Evolutionary conservation across 257 asterid genomes (phyloP), one percentile per base, ranked within the genome.

Genomic region (Solanum gracilifrons): DNA sequence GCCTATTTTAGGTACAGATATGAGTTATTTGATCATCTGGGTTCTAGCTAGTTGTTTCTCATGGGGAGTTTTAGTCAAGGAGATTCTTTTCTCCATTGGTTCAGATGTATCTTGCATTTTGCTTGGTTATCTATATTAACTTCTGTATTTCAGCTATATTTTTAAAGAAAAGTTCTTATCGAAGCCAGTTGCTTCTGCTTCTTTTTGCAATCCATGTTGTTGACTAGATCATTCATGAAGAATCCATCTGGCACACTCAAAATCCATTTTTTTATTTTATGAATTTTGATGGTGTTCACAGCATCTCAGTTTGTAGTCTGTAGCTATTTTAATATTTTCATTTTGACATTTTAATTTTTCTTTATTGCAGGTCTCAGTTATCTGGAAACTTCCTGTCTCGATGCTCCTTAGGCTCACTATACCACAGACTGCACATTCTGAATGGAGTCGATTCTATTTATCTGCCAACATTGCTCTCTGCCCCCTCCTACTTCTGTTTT

Each of bases 361-460:
- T 39, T 87, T 86, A 76, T 88, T 71, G 37, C 95, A 97, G 99
- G 90, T 95, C 31, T 91, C 97, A 23, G 88, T 25, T 86, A 87
- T 91, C 86, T 96, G 99, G 99, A 92, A 92, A 92, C 91, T 92
- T 89, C 99, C 99, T 5, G 96, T 97, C 86, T 90, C 94, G 9
- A 85, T 90, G 62, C 96, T 96, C 88, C 93, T 97, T 82, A 96
- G 94, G 87, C 98, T 96, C 89, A 95, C 98, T 20, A 91, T 97
- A 90, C 99, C 99, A 13, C 93, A 92, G 84, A 89, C 94, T 84
- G 94, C 97, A 68, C 97, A 95, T 37, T 90, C 92, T 23, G 88
- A 94, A 83, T 97, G 99, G 99, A 97, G 93, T 93, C 90, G 98
- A 92, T 95, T 93, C 80, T 97, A 93, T 85, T 96, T 90, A 60